Conservation (phyloP, 169 alveolate species). For the Hammondia hammondi region DNA sequence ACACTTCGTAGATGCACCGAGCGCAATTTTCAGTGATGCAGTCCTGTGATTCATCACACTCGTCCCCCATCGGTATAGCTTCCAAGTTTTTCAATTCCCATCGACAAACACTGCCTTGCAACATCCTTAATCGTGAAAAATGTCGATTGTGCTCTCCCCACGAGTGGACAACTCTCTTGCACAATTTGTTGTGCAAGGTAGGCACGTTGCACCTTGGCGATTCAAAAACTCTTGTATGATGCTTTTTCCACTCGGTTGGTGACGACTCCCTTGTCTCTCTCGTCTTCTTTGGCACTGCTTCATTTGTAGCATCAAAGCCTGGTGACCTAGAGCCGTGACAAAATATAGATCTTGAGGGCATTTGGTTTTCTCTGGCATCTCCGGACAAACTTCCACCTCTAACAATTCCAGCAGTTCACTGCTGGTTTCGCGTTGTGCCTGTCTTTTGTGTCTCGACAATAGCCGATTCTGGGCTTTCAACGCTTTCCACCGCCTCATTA, state of each 20-base stretch:
- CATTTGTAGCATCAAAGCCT: conserved; percentile 23
- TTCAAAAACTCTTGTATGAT: neutral
- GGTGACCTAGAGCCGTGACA: neutral
- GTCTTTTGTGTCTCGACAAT: neutral
- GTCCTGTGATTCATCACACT: too few species aligned
- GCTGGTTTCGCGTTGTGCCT: neutral
- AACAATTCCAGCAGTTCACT: neutral
- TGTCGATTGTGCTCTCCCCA: neutral
- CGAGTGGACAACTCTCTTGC: neutral
- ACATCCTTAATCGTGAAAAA: too few species aligned
- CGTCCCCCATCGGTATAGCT: too few species aligned
- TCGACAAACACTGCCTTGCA: too few species aligned
- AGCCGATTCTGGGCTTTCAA: neutral
- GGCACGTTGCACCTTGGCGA: neutral
- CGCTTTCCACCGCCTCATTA: neutral
- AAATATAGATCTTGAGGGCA: neutral
- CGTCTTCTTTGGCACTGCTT: neutral
- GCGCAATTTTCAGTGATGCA: too few species aligned
- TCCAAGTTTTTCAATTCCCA: too few species aligned
- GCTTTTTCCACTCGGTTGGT: neutral
- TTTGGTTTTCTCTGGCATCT: neutral
- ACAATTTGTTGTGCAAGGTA: neutral
- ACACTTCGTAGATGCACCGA: too few species aligned
- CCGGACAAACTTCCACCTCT: neutral
- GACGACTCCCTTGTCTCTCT: neutral